Evolutionary conservation across 768 basidiomycete genomes (phyloP).

Genomic region (Mycena maculata): DNA sequence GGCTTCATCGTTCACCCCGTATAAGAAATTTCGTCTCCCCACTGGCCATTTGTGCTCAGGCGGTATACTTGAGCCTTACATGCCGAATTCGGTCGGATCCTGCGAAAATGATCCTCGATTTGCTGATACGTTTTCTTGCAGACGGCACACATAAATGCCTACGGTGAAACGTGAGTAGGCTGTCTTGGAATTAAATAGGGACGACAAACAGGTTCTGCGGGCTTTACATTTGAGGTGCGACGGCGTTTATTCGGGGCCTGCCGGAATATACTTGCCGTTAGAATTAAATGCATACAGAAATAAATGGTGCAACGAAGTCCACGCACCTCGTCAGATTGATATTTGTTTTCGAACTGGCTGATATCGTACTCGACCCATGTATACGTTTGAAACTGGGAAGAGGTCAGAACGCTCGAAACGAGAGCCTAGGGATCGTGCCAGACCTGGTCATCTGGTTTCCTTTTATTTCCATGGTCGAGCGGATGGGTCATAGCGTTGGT

Average conservation of each 20-base stretch:
- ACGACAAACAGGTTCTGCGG: neutral
- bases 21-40: slow-evolving; percentile 12
- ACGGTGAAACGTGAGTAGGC: too few species aligned
- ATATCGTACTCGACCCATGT: neutral
- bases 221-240: neutral
- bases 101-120: slow-evolving; percentile 11
- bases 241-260: neutral
- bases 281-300: too few species aligned
- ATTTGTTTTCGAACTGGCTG: neutral
- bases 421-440: too few species aligned
- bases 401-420: neutral
- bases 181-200: too few species aligned
- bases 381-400: neutral
- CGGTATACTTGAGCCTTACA: neutral
- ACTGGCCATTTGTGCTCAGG: neutral
- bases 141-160: slow-evolving; percentile 7
- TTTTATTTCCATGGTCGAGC: too few species aligned
- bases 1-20: too few species aligned
- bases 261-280: too few species aligned
- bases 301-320: too few species aligned
- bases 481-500: too few species aligned
- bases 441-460: too few species aligned
- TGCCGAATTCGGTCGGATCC: neutral
- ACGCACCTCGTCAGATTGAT: neutral
- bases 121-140: neutral